These are phyloP conservation scores for Yarrowia sp. DNA, from an alignment of 805 yeast genomes.

Conservation along the genomic window DNA sequence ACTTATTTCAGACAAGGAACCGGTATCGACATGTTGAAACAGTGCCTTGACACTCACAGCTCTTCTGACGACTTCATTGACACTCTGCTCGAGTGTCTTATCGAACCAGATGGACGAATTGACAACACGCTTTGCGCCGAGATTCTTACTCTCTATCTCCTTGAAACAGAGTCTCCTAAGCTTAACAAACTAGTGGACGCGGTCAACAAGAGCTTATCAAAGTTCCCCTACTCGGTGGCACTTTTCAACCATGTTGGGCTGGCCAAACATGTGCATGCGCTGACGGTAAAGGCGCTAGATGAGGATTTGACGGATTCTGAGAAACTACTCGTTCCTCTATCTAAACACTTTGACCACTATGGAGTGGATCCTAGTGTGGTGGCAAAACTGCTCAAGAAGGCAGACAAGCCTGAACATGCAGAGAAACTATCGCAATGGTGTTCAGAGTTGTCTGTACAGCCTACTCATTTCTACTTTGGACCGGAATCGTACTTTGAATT, in stretches of 20 bases:
- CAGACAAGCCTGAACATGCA: slow-evolving; percentile 9
- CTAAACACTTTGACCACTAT: not conserved
- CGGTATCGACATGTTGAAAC: slow-evolving; percentile 15
- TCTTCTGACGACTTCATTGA: not conserved
- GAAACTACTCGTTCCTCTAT: not conserved
- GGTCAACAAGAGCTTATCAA: not conserved
- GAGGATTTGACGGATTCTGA: not conserved
- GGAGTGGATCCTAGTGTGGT: slow-evolving; percentile 14
- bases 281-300: not conserved
- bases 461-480: slow-evolving; percentile 7
- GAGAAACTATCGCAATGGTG: slow-evolving; percentile 4
- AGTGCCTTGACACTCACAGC: slow-evolving; percentile 13
- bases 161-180: not conserved
- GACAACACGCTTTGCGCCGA: slow-evolving; percentile 14
- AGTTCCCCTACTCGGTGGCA: slow-evolving; percentile 2
- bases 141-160: slow-evolving; percentile 9
- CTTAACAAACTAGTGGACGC: not conserved
- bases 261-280: not conserved
- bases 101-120: not conserved
- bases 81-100: slow-evolving; percentile 9
- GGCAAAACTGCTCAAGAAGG: slow-evolving; percentile 1
- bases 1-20: slow-evolving; percentile 13
- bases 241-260: slow-evolving; percentile 5
- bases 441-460: not conserved
- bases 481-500: not conserved